Percentiles rank a stretch among this genome's conserved stretches.
These are phyloP conservation scores for Ascochyta rabiei DNA, from an alignment of 2,329 filamentous ascomycete genomes.

Conservation along the genomic window DNA sequence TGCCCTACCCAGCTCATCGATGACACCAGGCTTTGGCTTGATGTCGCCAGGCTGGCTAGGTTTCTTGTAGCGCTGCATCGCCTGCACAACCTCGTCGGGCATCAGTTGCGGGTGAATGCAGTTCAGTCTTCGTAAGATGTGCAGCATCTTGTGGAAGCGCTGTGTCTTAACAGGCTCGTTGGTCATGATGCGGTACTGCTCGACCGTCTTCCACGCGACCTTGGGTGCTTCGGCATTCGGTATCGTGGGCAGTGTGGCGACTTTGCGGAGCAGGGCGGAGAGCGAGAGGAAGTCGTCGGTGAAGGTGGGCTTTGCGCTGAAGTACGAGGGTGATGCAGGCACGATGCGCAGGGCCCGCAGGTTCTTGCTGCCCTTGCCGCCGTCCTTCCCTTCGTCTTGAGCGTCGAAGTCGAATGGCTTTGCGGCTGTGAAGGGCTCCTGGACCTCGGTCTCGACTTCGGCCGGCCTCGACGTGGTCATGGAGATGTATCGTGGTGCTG, in stretches of 20 bases:
- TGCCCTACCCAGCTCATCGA: slow-evolving; percentile 80
- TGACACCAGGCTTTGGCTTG: slow-evolving; percentile 63
- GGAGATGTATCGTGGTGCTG: slow-evolving; percentile 41
- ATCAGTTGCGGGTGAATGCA: slow-evolving; percentile 80
- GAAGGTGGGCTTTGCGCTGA: slow-evolving; percentile 83
- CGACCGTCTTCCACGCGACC: slow-evolving; percentile 79
- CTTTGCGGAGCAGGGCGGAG: slow-evolving; percentile 72
- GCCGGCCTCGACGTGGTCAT: slow-evolving; percentile 35
- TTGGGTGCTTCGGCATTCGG: slow-evolving; percentile 69
- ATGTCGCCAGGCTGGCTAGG: slow-evolving; percentile 74
- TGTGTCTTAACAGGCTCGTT: slow-evolving; percentile 60
- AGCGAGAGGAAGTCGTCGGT: slow-evolving; percentile 82
- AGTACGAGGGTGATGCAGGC: slow-evolving; percentile 91
- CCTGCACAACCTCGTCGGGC: slow-evolving; percentile 69
- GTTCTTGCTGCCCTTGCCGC: slow-evolving; percentile 15
- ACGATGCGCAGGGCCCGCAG: slow-evolving; percentile 67
- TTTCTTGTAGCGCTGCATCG: slow-evolving; percentile 74
- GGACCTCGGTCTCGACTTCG: slow-evolving; percentile 29
- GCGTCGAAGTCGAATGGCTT: slow-evolving; percentile 52
- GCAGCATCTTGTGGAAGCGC: slow-evolving; percentile 78
- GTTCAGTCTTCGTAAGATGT: slow-evolving; percentile 79
- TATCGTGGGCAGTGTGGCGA: slow-evolving; percentile 74
- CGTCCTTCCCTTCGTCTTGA: slow-evolving; percentile 13
- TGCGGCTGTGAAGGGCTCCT: slow-evolving; percentile 49
- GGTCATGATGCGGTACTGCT: slow-evolving; percentile 69